phyloP scores from a whole-genome alignment of 2,329 filamentous ascomycete genomes.

The Capronia americana region DNA sequence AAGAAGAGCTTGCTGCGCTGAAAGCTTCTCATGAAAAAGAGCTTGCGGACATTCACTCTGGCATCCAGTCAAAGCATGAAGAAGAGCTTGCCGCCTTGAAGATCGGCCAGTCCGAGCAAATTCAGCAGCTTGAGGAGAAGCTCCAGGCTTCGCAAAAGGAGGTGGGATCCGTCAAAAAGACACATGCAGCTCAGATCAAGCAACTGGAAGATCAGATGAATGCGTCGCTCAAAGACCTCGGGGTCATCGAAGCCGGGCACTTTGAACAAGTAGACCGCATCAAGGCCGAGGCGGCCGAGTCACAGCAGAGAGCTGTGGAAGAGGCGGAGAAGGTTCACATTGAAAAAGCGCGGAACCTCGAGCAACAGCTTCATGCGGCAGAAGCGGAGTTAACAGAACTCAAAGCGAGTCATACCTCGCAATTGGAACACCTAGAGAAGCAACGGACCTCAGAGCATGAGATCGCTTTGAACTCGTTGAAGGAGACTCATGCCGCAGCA shows the following conservation, averaged over 20 bases:
- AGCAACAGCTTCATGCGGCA: conserved; percentile 29
- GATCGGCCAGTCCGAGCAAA: conserved; percentile 43
- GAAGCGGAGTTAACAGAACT: conserved; percentile 25
- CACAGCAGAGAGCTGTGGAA: conserved; percentile 27
- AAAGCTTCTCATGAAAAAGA: conserved; percentile 28
- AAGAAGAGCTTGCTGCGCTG: conserved; percentile 26
- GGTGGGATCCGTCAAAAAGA: conserved; percentile 20
- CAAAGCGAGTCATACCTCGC: conserved; percentile 43
- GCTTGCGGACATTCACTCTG: conserved; percentile 18
- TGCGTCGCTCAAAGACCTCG: conserved; percentile 30
- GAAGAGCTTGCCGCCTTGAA: conserved; percentile 33
- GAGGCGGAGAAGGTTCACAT: conserved; percentile 29
- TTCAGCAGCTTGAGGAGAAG: conserved; percentile 46
- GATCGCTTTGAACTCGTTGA: conserved; percentile 24
- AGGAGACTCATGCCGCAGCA: conserved; percentile 27
- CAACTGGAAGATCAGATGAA: conserved; percentile 36
- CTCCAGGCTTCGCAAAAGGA: conserved; percentile 46
- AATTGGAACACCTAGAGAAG: conserved; percentile 45
- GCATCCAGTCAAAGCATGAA: conserved; percentile 20
- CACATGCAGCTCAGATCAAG: conserved; percentile 32
- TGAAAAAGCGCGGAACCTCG: conserved; percentile 24
- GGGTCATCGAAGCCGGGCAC: conserved; percentile 31
- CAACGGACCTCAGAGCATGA: conserved; percentile 37
- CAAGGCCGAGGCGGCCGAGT: conserved; percentile 25
- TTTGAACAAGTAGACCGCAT: conserved; percentile 30